Conservation (phyloP, 768 basidiomycete genomes). For the Nevesoporus exiguus region DNA sequence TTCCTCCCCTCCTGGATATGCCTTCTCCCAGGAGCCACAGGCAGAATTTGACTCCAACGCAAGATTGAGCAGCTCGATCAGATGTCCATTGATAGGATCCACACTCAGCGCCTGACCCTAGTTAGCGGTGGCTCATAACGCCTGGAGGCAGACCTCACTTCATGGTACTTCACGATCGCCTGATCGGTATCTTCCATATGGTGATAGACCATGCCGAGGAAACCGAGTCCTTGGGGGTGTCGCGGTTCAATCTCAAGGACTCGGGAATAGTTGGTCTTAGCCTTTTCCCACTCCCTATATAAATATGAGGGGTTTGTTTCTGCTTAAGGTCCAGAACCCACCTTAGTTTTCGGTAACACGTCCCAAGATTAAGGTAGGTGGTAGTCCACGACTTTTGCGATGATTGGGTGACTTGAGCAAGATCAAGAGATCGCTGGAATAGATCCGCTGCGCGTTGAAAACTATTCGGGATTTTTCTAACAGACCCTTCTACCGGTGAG, state of each 20-base stretch:
- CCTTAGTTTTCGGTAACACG: conserved; percentile 80
- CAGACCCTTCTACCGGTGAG: not conserved
- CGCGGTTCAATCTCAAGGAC: conserved; percentile 88
- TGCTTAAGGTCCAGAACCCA: conserved; percentile 33
- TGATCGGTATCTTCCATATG: conserved; percentile 66
- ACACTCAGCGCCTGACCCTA: conserved; percentile 64
- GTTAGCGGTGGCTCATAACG: conserved; percentile 2
- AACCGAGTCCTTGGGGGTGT: conserved; percentile 75
- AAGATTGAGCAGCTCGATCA: conserved; percentile 76
- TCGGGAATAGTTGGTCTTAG: conserved; percentile 67
- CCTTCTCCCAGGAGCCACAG: conserved; percentile 33
- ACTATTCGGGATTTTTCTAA: conserved; percentile 44
- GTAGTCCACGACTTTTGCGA: conserved; percentile 84
- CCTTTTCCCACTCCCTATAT: conserved; percentile 55
- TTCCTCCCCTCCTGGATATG: conserved; percentile 34
- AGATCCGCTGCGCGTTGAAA: conserved; percentile 66
- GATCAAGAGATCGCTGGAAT: conserved; percentile 73
- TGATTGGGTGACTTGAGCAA: conserved; percentile 81
- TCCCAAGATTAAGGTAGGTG: conserved; percentile 91
- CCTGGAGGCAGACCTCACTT: conserved; percentile 47
- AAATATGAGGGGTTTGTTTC: conserved; percentile 6
- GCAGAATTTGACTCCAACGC: conserved; percentile 58
- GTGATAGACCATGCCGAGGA: conserved; percentile 87
- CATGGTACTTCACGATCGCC: conserved; percentile 90
- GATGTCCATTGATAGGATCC: conserved; percentile 78